Percentiles rank a stretch among this genome's conserved stretches.
Evolutionary conservation across 495 filamentous ascomycete genomes (phyloP).

Genomic region (Pyronema domesticum): DNA sequence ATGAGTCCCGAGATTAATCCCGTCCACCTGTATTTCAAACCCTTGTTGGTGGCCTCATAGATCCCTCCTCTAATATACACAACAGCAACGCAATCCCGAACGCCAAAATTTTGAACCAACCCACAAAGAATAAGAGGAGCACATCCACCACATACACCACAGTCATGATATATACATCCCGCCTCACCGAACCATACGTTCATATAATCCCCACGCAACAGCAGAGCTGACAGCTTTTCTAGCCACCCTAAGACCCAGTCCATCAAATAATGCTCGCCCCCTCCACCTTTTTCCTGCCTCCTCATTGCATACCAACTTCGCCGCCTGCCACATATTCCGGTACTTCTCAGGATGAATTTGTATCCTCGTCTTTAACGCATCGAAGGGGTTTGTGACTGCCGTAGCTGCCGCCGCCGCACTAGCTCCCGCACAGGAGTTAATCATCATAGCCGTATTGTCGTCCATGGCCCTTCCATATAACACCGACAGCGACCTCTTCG

Average conservation of each 20-base stretch:
- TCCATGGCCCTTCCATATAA: slow-evolving; percentile 19
- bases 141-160: background rate
- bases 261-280: slow-evolving; percentile 59
- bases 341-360: slow-evolving; percentile 78
- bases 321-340: slow-evolving; percentile 65
- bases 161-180: background rate
- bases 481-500: slow-evolving; percentile 47
- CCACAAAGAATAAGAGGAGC: background rate
- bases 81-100: background rate
- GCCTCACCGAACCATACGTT: slow-evolving; percentile 55
- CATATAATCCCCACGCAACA: slow-evolving; percentile 90
- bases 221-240: slow-evolving; percentile 84
- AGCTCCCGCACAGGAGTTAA: slow-evolving; percentile 71
- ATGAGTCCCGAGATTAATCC: too few species aligned
- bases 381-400: slow-evolving; percentile 84
- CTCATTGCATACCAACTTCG: slow-evolving; percentile 54
- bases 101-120: background rate
- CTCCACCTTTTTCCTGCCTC: slow-evolving; percentile 33
- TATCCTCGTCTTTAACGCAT: slow-evolving; percentile 86
- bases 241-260: slow-evolving; percentile 69
- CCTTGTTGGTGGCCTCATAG: too few species aligned
- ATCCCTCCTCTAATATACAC: background rate
- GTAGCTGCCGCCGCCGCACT: slow-evolving; percentile 67
- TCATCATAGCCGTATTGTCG: slow-evolving; percentile 34
- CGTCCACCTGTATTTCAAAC: too few species aligned